phyloP scores from a whole-genome alignment of 371 early-diverging fungal genomes.

The Circinella minor region DNA sequence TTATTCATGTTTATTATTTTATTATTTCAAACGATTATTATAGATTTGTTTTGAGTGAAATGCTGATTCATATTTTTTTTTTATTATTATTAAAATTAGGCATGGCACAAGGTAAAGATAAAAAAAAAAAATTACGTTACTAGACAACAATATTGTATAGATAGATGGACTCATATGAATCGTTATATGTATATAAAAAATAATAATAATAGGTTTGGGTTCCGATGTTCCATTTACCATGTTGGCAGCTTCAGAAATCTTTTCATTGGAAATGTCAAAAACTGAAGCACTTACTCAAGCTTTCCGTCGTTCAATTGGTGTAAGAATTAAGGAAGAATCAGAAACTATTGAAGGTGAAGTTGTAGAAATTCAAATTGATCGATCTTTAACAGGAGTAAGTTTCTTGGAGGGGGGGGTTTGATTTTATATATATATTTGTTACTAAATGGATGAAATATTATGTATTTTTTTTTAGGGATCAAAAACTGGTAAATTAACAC shows the following conservation, averaged over 20 bases:
- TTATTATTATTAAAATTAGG: slow-evolving; percentile 36
- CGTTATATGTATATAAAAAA: neutral
- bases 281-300: slow-evolving; percentile 99
- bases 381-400: slow-evolving; percentile 89
- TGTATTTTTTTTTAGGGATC: slow-evolving; percentile 55
- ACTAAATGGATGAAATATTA: neutral
- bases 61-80: no score
- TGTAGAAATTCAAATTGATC: slow-evolving; percentile 96
- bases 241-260: slow-evolving; percentile 97
- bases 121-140: no score
- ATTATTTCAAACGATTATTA: no score
- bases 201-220: slow-evolving; percentile 84
- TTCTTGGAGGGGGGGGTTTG: neutral
- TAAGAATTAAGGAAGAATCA: slow-evolving; percentile 98
- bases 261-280: slow-evolving; percentile 97
- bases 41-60: no score
- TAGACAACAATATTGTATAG: no score
- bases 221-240: slow-evolving; percentile 95
- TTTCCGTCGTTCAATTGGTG: slow-evolving; percentile 95
- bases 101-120: slow-evolving; percentile 76
- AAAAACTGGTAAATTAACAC: slow-evolving; percentile 94
- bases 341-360: slow-evolving; percentile 99
- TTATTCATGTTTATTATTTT: no score
- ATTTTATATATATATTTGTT: neutral
- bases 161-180: no score